Evolutionary conservation across 371 early-diverging fungal species (phyloP).

Genomic region (Saksenaea oblongispora): DNA sequence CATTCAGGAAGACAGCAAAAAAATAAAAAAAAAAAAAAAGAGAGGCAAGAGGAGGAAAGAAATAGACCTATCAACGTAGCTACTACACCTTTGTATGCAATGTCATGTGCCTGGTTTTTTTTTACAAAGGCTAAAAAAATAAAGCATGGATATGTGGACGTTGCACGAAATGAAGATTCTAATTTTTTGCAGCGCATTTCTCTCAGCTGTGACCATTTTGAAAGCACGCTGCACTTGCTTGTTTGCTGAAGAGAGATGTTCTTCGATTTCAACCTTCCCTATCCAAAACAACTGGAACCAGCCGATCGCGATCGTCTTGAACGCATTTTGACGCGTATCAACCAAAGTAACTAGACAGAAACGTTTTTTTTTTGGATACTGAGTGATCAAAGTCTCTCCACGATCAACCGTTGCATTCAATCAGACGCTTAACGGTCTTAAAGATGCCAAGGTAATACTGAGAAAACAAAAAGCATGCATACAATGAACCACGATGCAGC

Average conservation of each 20-base stretch:
- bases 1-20: too few species aligned
- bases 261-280: constrained; percentile 66
- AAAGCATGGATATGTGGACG: too few species aligned
- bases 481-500: constrained; percentile 26
- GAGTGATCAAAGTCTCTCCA: constrained; percentile 52
- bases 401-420: constrained; percentile 78
- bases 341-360: constrained; percentile 26
- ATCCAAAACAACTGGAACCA: constrained; percentile 29
- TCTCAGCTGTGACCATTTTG: too few species aligned
- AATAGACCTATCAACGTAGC: too few species aligned
- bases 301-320: constrained; percentile 37
- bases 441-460: constrained; percentile 51
- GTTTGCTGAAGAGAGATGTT: constrained; percentile 39
- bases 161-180: too few species aligned
- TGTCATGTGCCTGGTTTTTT: neutral
- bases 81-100: neutral
- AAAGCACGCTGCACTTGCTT: too few species aligned
- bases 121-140: too few species aligned
- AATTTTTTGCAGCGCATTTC: too few species aligned
- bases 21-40: neutral
- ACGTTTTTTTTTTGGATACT: neutral
- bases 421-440: constrained; percentile 55
- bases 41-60: neutral
- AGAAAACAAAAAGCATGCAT: neutral
- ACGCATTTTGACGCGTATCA: constrained; percentile 42